Base-by-base conservation (phyloP, 2,329 filamentous ascomycete species). In the Fusarium compactum region DNA sequence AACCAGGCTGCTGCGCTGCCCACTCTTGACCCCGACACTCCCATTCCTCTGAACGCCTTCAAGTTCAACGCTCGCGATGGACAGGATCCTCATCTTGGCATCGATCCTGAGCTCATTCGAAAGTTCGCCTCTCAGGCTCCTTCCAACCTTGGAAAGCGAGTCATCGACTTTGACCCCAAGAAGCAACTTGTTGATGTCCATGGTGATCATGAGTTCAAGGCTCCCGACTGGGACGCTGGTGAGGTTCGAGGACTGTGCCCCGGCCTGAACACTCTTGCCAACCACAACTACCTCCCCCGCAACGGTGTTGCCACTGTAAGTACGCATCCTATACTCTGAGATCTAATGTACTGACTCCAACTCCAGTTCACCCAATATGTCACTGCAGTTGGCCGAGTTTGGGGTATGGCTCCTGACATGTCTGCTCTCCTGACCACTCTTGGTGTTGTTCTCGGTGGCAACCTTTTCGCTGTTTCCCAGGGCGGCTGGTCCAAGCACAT, bases 361-460 rank as follows among this genome's bases (percentile, higher is more conserved):
- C 8, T 2, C 9, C 11, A 52, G 63, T 70, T 58, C 30, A 60
- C 58, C 1, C 48, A 70, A 14, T 70, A 72, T 55, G 58, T 70
- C 16, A 64, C 38, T 5, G 67, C 67, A 25, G 67, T 70, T 54
- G 67, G 53, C 14, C 38, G 70, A 25, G 67, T 70, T 30, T 70
- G 67, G 67, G 67, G 67, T 4, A 70, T 70, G 67, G 50, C 67
- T 5, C 58, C 62, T 1, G 67, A 70, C 14, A 52, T 70, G 25
- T 63, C 67, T 1, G 10, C 51, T 3, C 6, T 70, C 4, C 58
- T 70, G 51, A 68, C 67, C 3, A 70, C 67, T 5, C 27, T 72
- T 10, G 65, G 58, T 44, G 57, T 71, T 14, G 71, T 74, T 54
- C 40, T 87, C 43, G 85, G 85, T 14, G 84, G 84, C n/a, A 76